Conservation (phyloP, 192 early-diverging fungal species). For the Endogone sp. region DNA sequence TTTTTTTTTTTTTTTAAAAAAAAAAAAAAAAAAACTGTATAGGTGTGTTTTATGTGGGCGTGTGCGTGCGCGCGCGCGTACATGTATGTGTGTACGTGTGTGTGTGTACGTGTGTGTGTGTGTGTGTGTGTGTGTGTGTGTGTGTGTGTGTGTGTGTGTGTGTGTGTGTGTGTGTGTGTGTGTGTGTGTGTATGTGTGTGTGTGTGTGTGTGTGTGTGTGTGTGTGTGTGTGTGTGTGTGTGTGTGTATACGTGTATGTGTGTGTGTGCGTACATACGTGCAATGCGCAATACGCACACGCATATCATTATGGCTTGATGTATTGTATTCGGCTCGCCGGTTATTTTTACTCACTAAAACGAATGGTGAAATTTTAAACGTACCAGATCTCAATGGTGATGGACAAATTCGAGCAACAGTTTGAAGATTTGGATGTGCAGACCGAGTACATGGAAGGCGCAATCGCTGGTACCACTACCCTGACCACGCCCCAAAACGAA, state of each 20-base stretch:
- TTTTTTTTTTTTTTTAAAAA: not conserved
- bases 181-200: too few relatives aligned
- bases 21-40: too few relatives aligned
- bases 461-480: conserved; percentile 83
- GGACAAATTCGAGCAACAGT: conserved; percentile 96
- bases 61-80: not conserved
- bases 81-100: too few relatives aligned
- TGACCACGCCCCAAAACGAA: conserved; percentile 86
- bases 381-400: conserved; percentile 90
- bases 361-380: too few relatives aligned
- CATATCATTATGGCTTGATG: not conserved
- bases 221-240: too few relatives aligned
- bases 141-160: too few relatives aligned
- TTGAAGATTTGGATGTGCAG: conserved; percentile 97
- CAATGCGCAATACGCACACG: not conserved
- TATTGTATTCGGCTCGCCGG: not conserved
- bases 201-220: too few relatives aligned
- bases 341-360: not conserved
- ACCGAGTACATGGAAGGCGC: conserved; percentile 95
- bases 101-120: too few relatives aligned
- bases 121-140: too few relatives aligned
- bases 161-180: too few relatives aligned
- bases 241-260: too few relatives aligned
- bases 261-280: too few relatives aligned
- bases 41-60: not conserved